Evolutionary conservation across 805 yeast genomes (phyloP).

Genomic region (Myxozyma mucilagina): DNA sequence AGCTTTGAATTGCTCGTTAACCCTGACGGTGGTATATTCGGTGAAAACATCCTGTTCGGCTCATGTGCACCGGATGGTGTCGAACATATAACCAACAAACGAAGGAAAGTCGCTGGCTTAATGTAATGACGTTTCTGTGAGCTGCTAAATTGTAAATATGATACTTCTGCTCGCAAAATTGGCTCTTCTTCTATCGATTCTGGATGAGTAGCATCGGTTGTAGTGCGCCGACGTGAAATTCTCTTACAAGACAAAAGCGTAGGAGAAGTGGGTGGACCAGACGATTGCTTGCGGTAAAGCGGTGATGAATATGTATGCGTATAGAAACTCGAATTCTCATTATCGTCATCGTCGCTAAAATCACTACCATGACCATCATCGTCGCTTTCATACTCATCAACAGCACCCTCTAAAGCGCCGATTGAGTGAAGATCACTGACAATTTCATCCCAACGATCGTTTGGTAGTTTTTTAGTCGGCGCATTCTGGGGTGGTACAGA

Average conservation of each 20-base stretch:
- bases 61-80: no score
- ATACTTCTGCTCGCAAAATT: constrained; percentile 1
- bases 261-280: not conserved
- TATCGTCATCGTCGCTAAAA: not conserved
- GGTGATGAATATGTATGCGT: not conserved
- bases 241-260: not conserved
- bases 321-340: not conserved
- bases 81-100: not conserved
- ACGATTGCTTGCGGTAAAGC: not conserved
- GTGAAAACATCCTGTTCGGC: no score
- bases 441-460: constrained; percentile 22
- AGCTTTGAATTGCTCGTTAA: not conserved
- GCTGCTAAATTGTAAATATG: constrained; percentile 4
- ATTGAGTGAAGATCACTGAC: constrained; percentile 11
- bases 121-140: constrained; percentile 5
- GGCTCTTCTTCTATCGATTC: not conserved
- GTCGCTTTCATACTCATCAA: not conserved
- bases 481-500: constrained; percentile 13
- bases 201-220: not conserved
- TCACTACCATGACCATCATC: not conserved
- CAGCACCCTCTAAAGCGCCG: not conserved
- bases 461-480: not conserved
- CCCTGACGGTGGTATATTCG: not conserved
- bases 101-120: constrained; percentile 5
- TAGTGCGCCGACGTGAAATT: not conserved